Base-by-base conservation (phyloP, 208 protist genomes). In the Angomonas ambiguus region DNA sequence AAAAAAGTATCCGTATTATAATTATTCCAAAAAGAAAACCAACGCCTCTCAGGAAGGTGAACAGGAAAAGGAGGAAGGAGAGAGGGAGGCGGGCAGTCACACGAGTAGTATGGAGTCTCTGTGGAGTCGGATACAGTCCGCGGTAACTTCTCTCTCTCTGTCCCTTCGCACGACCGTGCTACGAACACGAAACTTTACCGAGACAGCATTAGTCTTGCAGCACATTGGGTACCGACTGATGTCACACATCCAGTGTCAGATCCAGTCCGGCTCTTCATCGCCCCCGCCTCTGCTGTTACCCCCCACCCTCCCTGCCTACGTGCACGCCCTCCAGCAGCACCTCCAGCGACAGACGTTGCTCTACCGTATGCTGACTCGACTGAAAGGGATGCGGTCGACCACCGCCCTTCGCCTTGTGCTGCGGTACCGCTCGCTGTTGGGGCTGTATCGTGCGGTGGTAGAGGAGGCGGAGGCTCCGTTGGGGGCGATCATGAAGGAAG, bases 401-500 rank as follows among this genome's bases (percentile, higher is more conserved):
- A 31, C 49, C n/a, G 38, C 48, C 18, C 18, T 61, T 57, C 27
- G 30, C 27, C 59, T 16, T 31, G 30, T 20, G 31, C 42, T 28
- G 34, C 41, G 22, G 22, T 42, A 42, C 57, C 24, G 30, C 22
- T 25, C 22, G 16, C 32, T 42, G 30, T 35, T 62, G n/a, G 8
- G 4, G 57, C 32, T 62, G 57, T 62, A 35, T 16, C 31, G n/a
- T 3, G 57, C 55, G 28, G 55, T n/a, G 34, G 57, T n/a, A 13
- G 57, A 35, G 32, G 20, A 62, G 57, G 27, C 31, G 24, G 27
- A 24, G 31, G 57, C 18, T 11, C 31, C 2, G 34, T 28, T 35
- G 11, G 1, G 5, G 5, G 57, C 31, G 8, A 20, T 91, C 84
- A 79, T 53, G 56, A 72, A 64, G 20, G 53, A 61, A 2, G 62